These are phyloP conservation scores for Clathrus columnatus DNA, from an alignment of 768 basidiomycete species.

Conservation along the genomic window DNA sequence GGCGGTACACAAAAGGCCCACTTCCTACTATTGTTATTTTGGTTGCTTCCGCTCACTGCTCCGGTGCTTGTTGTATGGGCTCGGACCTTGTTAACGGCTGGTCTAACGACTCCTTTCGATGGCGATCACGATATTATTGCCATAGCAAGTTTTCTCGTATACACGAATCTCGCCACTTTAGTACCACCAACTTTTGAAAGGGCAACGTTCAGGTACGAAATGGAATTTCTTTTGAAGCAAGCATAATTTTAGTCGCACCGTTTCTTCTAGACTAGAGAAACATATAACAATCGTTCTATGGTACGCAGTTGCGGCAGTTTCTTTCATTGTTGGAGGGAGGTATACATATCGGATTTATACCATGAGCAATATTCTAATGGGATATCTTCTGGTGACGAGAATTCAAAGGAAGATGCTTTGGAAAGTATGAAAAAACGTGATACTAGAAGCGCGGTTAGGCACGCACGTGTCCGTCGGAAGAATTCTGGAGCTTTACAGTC, in stretches of 20 bases:
- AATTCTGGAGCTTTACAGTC: too few relatives aligned
- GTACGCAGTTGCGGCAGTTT: slow-evolving; percentile 34
- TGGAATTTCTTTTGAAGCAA: not conserved
- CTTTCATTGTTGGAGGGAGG: slow-evolving; percentile 62
- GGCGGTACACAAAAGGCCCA: slow-evolving; percentile 48
- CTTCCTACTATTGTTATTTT: slow-evolving; percentile 66
- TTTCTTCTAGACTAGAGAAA: not conserved
- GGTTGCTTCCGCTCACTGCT: slow-evolving; percentile 67
- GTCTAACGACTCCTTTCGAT: slow-evolving; percentile 68
- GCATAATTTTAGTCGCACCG: not conserved
- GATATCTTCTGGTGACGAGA: slow-evolving; percentile 35
- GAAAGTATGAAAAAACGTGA: not conserved
- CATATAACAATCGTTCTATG: not conserved
- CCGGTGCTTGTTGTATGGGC: slow-evolving; percentile 86
- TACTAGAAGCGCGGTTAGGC: not conserved
- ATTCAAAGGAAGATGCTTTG: slow-evolving; percentile 25
- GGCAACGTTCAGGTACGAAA: slow-evolving; percentile 7
- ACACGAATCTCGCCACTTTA: slow-evolving; percentile 15
- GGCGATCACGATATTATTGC: slow-evolving; percentile 52
- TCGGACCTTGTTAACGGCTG: slow-evolving; percentile 73
- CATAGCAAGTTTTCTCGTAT: slow-evolving; percentile 17
- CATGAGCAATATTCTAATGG: slow-evolving; percentile 40
- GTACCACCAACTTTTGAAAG: slow-evolving; percentile 6
- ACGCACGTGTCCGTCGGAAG: too few relatives aligned
- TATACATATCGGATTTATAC: slow-evolving; percentile 61